Conservation (phyloP, 305 asterid genomes). For the Fraxinus platypoda region DNA sequence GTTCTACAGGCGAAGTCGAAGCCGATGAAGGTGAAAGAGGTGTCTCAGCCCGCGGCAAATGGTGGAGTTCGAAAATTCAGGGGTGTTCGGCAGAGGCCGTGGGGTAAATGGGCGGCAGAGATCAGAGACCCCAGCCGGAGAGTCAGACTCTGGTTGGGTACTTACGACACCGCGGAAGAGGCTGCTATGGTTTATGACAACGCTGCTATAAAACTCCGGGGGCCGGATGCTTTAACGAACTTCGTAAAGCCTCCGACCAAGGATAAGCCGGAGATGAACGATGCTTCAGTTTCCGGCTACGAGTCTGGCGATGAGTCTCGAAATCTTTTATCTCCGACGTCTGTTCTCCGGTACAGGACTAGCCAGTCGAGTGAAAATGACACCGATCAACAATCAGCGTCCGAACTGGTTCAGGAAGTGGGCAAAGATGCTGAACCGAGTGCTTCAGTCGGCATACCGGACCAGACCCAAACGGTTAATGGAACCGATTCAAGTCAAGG, state of each 20-base stretch:
- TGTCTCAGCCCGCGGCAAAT: constrained; percentile 10
- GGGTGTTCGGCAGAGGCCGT: constrained; percentile 68
- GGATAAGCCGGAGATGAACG: constrained; percentile 26
- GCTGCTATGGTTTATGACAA: constrained; percentile 77
- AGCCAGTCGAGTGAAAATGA: constrained; percentile 31
- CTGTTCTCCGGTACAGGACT: constrained; percentile 47
- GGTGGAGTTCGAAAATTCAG: constrained; percentile 49
- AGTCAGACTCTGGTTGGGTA: constrained; percentile 66
- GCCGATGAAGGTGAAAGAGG: constrained; percentile 30
- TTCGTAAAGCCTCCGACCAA: constrained; percentile 35
- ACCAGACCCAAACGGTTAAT: constrained; percentile 2
- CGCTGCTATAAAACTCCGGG: constrained; percentile 66
- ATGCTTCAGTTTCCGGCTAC: constrained; percentile 43
- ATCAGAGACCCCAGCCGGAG: constrained; percentile 58
- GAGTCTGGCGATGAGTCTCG: constrained; percentile 66
- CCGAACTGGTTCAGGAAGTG: constrained; percentile 9
- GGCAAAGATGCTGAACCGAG: constrained; percentile 11
- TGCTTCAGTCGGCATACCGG: constrained; percentile 20
- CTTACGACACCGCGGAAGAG: constrained; percentile 65
- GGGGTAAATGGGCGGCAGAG: constrained; percentile 82
- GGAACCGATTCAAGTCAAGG: not conserved
- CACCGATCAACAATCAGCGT: constrained; percentile 17
- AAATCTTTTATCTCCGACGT: constrained; percentile 45
- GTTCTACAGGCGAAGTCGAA: constrained; percentile 35
- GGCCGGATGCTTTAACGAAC: constrained; percentile 65